Evolutionary conservation across 345 rosid species (phyloP), one percentile per base, ranked within the genome.

Genomic region (Microthlaspi erraticum): DNA sequence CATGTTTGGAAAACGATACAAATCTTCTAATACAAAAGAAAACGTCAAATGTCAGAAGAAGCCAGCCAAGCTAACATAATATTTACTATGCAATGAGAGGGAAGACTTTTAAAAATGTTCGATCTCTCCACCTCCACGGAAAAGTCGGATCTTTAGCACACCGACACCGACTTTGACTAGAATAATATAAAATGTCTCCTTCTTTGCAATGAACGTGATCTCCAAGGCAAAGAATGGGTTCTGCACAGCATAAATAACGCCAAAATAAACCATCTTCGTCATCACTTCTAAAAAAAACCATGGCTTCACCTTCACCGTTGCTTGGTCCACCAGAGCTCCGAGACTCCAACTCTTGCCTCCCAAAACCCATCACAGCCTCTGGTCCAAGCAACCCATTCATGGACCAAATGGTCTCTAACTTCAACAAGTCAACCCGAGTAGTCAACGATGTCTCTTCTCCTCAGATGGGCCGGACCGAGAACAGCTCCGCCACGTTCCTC

Each of bases 381-480:
- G 20, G 59, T 12, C 41, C 57, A 0, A 26, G 54, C 20, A 8
- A 81, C 7, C 77, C 84, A 4, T 87, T 82, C 77, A 68, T 85
- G 59, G 69, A 79, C 34, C 63, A 33, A 0, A 79, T 87, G 84
- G 70, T 70, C 55, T 26, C 76, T 26, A 63, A 82, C 49, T 85
- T 85, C 79, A 75, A 81, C 69, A 14, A 38, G n/a, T 18, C 71
- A 45, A 10, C 55, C 16, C 23, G 23, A 20, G 23, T 20, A 10
- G 32, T 6, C 46, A 9, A 49, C 20, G 14, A 0, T 3, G 1
- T 14, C n/a, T 36, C 63, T 7, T 12, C 51, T 17, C 80, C 75
- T 7, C 79, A 32, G 1, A 86, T 66, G 84, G 83, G 84, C n/a
- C 34, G 8, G 50, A 84, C 91, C 4, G 88, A 82, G 44, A 88